Evolutionary conservation across 495 filamentous ascomycete genomes (phyloP).

Genomic region (Xylaria venustula): DNA sequence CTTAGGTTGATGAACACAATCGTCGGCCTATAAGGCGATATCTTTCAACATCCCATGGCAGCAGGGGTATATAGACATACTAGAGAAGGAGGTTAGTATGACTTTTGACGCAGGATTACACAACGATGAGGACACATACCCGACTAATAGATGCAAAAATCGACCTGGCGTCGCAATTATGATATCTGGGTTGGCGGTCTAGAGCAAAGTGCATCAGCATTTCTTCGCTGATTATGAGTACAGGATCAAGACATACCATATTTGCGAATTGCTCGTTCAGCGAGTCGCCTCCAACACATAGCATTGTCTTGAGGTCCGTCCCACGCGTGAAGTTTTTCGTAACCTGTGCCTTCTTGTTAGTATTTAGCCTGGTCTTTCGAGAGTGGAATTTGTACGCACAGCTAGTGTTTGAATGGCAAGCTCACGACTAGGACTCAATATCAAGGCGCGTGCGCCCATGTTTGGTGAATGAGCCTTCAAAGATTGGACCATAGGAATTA

Average conservation of each 20-base stretch:
- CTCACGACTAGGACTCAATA: slow-evolving; percentile 89
- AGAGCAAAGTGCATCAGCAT: background rate
- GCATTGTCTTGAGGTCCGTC: slow-evolving; percentile 81
- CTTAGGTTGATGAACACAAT: background rate
- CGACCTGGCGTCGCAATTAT: slow-evolving; percentile 95
- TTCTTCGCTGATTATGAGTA: background rate
- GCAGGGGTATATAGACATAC: background rate
- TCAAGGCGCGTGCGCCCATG: slow-evolving; percentile 79
- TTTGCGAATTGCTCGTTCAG: slow-evolving; percentile 92
- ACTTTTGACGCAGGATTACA: too few species aligned
- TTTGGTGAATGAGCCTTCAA: slow-evolving; percentile 84
- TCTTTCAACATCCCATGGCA: too few species aligned
- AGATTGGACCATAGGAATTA: slow-evolving; percentile 96
- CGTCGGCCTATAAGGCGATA: background rate
- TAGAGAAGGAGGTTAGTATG: too few species aligned
- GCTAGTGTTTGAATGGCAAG: slow-evolving; percentile 88
- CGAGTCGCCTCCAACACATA: slow-evolving; percentile 93
- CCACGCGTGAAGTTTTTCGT: slow-evolving; percentile 90
- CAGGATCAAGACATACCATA: slow-evolving; percentile 50
- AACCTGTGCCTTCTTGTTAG: slow-evolving; percentile 53
- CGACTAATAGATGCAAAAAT: slow-evolving; percentile 92
- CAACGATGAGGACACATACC: too few species aligned
- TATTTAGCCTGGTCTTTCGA: background rate
- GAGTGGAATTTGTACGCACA: background rate
- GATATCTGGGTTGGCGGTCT: slow-evolving; percentile 85